Conservation (phyloP, 345 rosid species). For the Brassica carinata region DNA sequence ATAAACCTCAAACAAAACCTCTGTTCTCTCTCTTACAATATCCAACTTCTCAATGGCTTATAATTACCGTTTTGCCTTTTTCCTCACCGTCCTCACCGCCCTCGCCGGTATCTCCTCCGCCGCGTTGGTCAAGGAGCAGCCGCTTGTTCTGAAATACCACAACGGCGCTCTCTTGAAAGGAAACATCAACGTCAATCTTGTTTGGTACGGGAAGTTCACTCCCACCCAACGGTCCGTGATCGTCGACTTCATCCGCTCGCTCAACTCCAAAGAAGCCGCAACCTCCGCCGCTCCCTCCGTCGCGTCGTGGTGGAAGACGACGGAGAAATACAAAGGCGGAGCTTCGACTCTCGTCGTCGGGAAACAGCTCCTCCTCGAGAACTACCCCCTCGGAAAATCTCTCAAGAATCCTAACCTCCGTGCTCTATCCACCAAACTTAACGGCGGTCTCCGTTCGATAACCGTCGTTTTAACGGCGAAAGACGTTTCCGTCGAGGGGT, state of each 20-base stretch:
- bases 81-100: conserved; percentile 33
- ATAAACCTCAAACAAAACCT: conserved; percentile 13
- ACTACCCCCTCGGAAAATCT: conserved; percentile 58
- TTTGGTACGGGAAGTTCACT: conserved; percentile 41
- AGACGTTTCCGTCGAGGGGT: conserved; percentile 68
- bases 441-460: conserved; percentile 35
- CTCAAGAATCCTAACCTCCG: conserved; percentile 39
- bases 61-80: conserved; percentile 43
- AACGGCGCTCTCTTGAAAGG: conserved; percentile 37
- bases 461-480: conserved; percentile 68
- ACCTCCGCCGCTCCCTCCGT: conserved; percentile 33
- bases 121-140: conserved; percentile 75
- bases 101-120: conserved; percentile 32
- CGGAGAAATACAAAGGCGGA: conserved; percentile 39
- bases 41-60: conserved; percentile 42
- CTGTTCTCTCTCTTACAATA: background rate
- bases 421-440: conserved; percentile 48
- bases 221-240: conserved; percentile 37
- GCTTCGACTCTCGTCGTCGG: conserved; percentile 43
- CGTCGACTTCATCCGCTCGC: conserved; percentile 39
- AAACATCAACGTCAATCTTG: conserved; percentile 29
- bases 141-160: conserved; percentile 46
- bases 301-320: conserved; percentile 45
- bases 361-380: conserved; percentile 53
- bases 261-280: conserved; percentile 11